Evolutionary conservation across 805 yeast genomes (phyloP), one percentile per base, ranked within the genome.

Genomic region (Lipomyces orientalis): DNA sequence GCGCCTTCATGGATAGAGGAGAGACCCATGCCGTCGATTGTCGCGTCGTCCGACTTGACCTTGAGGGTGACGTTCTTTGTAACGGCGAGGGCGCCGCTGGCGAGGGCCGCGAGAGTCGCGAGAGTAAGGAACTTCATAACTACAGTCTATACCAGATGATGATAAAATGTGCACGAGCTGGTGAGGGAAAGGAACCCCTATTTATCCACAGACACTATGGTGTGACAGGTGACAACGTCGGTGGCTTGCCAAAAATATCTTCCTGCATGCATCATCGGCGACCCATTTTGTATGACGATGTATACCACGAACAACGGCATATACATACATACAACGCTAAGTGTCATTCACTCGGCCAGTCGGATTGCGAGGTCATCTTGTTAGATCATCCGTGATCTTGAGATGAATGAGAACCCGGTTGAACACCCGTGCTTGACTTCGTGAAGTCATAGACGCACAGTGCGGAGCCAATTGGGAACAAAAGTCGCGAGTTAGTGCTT

Each of bases 1-100:
- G 85, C 85, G 71, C 85, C 85, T 73, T 80, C 83, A 72, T 82
- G 86, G 54, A 66, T 65, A 39, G 77, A 66, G 59, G 73, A 67
- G 52, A 81, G 65, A 56, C 77, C 79, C 22, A 74, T 64, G 49
- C 79, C 79, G 65, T 79, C 66, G 61, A 81, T 61, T 8, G 64
- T 69, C 5, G 74, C 31, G 64, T 77, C 64, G 55, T 71, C 74
- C 39, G 39, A 61, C 55, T 52, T 31, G 52, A 54, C 68, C 51
- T 43, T 33, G 60, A 65, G 65, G 16, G 12, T 16, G 31, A 25
- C 57, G 31, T 12, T 8, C 29, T 46, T 14, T n/a, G 63, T 51
- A 29, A 49, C 66, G 31, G 58, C 62, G 58, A 39, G 39, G 37
- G 59, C 56, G 55, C 46, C 43, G 1, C 43, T 33, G 19, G 57